Conservation (phyloP, 306 rosid genomes). For the Pachyrhizus erosus region DNA sequence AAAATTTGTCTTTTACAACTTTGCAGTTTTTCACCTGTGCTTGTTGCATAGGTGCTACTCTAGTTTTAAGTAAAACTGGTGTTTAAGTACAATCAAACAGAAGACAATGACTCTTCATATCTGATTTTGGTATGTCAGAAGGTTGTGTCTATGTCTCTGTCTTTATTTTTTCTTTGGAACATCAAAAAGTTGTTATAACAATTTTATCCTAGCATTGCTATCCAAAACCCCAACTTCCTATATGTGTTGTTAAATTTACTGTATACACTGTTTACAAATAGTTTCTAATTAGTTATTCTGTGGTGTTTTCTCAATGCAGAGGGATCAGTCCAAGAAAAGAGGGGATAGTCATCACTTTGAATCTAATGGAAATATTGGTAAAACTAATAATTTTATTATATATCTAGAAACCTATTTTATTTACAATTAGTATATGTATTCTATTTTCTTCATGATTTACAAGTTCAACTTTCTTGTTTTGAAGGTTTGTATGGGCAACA, state of each 20-base stretch:
- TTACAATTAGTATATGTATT: background rate
- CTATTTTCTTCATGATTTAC: constrained; percentile 28
- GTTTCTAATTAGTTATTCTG: background rate
- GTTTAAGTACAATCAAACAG: background rate
- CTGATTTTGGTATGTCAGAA: background rate
- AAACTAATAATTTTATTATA: constrained; percentile 5
- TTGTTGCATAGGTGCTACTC: background rate
- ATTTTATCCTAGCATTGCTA: background rate
- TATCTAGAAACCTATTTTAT: constrained; percentile 14
- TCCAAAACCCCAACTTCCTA: background rate
- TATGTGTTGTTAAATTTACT: background rate
- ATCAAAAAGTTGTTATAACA: background rate
- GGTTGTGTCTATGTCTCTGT: background rate
- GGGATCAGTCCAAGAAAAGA: constrained; percentile 74
- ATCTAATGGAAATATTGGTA: constrained; percentile 75
- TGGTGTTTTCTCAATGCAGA: constrained; percentile 56
- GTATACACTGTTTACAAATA: background rate
- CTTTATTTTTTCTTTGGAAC: background rate
- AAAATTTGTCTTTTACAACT: background rate
- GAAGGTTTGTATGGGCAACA: constrained; percentile 71
- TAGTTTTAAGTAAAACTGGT: background rate
- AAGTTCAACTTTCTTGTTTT: constrained; percentile 36
- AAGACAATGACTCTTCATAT: background rate
- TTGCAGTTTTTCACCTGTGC: background rate
- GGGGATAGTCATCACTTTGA: constrained; percentile 71